A percentile compares a stretch with the other conserved stretches of the same genome.
Conservation (phyloP, 371 early-diverging fungal genomes). For the Mortierella sp. region DNA sequence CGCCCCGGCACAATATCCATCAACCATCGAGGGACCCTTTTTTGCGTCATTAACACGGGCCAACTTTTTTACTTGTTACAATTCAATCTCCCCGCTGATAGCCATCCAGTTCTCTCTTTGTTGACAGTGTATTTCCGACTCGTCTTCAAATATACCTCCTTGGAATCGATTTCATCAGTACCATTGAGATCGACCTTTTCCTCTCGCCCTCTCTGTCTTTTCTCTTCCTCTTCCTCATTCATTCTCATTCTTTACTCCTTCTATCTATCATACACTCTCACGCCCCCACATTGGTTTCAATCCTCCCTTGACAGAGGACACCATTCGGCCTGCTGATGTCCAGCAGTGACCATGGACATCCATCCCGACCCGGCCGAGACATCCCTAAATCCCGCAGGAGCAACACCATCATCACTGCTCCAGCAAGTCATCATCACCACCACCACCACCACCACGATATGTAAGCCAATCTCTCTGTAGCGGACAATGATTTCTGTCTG, state of each 20-base stretch:
- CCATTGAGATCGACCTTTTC: not conserved
- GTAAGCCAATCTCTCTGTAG: constrained; percentile 4
- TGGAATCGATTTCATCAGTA: not conserved
- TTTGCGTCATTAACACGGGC: not conserved
- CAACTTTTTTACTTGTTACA: not conserved
- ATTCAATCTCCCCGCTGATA: not conserved
- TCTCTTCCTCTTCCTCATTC: not conserved
- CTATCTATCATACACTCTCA: too few relatives aligned
- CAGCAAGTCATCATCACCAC: not conserved
- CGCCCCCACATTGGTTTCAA: constrained; percentile 3
- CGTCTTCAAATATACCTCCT: not conserved
- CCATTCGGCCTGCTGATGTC: constrained; percentile 19
- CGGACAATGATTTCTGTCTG: not conserved
- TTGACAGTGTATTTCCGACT: too few relatives aligned
- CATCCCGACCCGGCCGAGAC: constrained; percentile 9
- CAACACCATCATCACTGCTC: not conserved
- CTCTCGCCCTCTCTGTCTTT: not conserved
- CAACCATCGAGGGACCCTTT: not conserved
- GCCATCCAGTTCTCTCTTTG: not conserved
- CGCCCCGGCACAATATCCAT: not conserved
- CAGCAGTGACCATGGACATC: constrained; percentile 15
- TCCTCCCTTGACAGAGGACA: not conserved
- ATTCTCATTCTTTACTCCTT: not conserved
- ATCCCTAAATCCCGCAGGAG: not conserved
- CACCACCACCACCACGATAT: constrained; percentile 6